phyloP scores from a whole-genome alignment of 164 flowering plant genomes.

The Echeveria elegans region DNA sequence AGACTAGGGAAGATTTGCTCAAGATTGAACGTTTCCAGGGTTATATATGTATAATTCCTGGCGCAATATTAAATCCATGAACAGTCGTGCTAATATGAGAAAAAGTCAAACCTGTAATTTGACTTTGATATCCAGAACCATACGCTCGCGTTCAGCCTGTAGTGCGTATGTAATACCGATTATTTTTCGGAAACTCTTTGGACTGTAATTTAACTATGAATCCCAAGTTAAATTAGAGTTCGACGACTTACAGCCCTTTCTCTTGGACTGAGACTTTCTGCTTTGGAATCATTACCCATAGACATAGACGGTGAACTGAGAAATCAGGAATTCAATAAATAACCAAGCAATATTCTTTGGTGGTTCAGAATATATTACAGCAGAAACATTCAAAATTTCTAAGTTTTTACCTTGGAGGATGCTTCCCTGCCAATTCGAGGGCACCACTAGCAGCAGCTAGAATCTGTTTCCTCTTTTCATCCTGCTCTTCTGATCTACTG shows the following conservation, averaged over 20 bases:
- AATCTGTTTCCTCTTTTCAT: constrained; percentile 86
- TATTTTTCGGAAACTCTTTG: neutral
- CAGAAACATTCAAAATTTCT: neutral
- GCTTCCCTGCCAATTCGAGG: constrained; percentile 50
- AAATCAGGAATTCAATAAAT: neutral
- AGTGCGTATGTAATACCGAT: constrained; percentile 11
- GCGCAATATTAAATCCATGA: neutral
- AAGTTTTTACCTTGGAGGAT: constrained; percentile 30
- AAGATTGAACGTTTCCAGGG: neutral
- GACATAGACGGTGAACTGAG: constrained; percentile 21
- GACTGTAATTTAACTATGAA: neutral
- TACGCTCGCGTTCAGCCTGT: constrained; percentile 96
- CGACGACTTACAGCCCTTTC: constrained; percentile 85
- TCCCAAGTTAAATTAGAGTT: constrained; percentile 6
- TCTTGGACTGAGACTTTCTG: constrained; percentile 76
- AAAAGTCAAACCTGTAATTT: constrained; percentile 69
- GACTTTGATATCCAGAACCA: constrained; percentile 97
- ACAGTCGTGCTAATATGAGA: neutral
- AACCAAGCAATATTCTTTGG: neutral
- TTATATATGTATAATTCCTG: neutral
- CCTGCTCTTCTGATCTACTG: constrained; percentile 83
- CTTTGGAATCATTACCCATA: constrained; percentile 37
- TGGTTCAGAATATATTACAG: neutral
- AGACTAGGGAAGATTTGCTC: neutral
- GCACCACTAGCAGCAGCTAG: constrained; percentile 80